phyloP scores from a whole-genome alignment of 2,329 filamentous ascomycete species.

The Sporothrix inflata region DNA sequence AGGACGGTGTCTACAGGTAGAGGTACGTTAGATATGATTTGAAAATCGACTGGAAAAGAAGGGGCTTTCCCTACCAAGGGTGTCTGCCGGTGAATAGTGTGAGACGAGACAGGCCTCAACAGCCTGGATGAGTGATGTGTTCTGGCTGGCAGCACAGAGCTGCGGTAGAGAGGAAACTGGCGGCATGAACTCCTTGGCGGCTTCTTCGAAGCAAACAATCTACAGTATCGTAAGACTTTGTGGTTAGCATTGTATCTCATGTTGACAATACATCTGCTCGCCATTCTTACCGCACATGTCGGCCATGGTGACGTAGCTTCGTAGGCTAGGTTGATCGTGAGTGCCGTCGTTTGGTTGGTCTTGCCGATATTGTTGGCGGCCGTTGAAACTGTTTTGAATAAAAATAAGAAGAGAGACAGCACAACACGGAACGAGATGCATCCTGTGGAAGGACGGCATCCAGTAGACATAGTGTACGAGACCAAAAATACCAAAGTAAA shows the following conservation, averaged over 20 bases:
- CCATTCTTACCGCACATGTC: constrained; percentile 11
- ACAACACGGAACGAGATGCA: no score
- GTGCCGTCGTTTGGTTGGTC: not conserved
- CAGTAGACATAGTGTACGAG: not conserved
- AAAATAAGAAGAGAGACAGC: not conserved
- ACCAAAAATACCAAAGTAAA: not conserved
- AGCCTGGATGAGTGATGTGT: not conserved
- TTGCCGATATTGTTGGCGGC: not conserved
- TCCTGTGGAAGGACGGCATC: not conserved
- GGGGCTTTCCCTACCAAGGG: not conserved
- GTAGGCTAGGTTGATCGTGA: not conserved
- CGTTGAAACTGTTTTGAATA: not conserved
- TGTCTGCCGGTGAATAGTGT: constrained; percentile 23
- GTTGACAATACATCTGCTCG: not conserved
- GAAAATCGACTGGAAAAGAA: not conserved
- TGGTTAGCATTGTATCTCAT: not conserved
- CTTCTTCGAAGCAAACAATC: not conserved
- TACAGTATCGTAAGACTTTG: no score
- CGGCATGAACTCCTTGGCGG: not conserved
- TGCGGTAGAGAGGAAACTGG: not conserved
- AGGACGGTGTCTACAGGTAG: not conserved
- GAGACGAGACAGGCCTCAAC: constrained; percentile 1
- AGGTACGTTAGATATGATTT: not conserved
- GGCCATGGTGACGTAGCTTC: not conserved
- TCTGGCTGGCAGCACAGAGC: constrained; percentile 9